Evolutionary conservation across 768 basidiomycete genomes (phyloP), one percentile per base, ranked within the genome.

Genomic region (Wakefieldia striispora): DNA sequence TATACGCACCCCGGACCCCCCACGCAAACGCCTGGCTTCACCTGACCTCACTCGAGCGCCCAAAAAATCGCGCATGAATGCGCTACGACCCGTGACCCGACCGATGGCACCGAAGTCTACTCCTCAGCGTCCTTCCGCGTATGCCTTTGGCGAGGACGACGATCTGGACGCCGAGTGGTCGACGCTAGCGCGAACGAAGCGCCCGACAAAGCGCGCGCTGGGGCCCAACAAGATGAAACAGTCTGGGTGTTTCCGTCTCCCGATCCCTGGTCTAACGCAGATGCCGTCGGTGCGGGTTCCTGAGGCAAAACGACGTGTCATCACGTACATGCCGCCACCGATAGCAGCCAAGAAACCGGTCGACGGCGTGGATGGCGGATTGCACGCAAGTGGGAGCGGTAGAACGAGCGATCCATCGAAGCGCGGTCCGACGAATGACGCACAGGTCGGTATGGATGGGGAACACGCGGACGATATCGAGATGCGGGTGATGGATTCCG

Each of bases 311-410:
- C 49, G 26, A 17, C 65, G 65, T 4, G 57, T 68, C 8, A 60
- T 68, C 38, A 67, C 60, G 2, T 67, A 67, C 44, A 45, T 68
- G 1, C 65, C 65, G 1, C 65, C 65, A 4, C 65, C 62, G 7
- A 61, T 40, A 53, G 21, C 36, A 20, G 42, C 8, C 24, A 40
- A 26, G 20, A 40, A 49, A 2, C 36, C 10, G 11, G 48, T 20
- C 34, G 16, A 43, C 12, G 41, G 36, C 11, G 20, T 31, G 23
- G 33, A 35, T 10, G 6, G 14, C 21, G 31, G 31, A 46, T 14
- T n/a, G 3, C 31, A 10, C 0, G 21, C 43, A 5, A 16, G 19
- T 13, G 34, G 19, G 16, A 26, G 34, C 21, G 26, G 9, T 9
- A n/a, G 1, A 11, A 42, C 17, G n/a, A 19, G 19, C 16, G 48